A percentile compares a stretch with the other conserved stretches of the same genome.
These are phyloP conservation scores for Russula sp. DNA, from an alignment of 768 basidiomycete species.

Conservation along the genomic window DNA sequence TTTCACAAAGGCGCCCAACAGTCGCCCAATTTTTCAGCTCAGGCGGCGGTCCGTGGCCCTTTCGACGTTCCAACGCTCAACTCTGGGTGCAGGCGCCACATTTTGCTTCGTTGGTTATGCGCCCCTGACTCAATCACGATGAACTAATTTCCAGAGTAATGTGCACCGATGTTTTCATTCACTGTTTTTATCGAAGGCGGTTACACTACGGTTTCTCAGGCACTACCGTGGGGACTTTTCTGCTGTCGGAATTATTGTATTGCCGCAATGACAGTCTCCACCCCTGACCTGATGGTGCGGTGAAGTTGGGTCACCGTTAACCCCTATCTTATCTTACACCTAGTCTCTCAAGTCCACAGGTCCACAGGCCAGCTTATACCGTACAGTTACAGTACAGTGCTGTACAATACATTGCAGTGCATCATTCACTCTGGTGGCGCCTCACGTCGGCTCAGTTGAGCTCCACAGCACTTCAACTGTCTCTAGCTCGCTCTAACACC, in stretches of 20 bases:
- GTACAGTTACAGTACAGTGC: too few species aligned
- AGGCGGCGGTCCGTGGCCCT: neutral
- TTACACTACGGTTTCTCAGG: neutral
- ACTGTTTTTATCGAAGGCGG: neutral
- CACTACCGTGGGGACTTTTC: neutral
- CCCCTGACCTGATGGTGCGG: neutral
- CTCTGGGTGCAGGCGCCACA: neutral
- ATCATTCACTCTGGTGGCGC: neutral
- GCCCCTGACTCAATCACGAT: neutral
- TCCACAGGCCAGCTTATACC: neutral
- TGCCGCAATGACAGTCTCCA: neutral
- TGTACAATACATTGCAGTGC: neutral
- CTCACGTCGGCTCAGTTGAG: neutral
- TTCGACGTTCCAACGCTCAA: neutral
- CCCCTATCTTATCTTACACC: neutral
- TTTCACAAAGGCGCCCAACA: conserved; percentile 1
- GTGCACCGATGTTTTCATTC: neutral
- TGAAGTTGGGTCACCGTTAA: neutral
- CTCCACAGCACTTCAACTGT: neutral
- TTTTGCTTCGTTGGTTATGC: neutral
- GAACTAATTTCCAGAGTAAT: neutral
- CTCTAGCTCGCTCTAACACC: neutral
- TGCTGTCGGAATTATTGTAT: neutral
- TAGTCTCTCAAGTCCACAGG: neutral
- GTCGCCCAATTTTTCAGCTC: neutral